phyloP scores from a whole-genome alignment of 768 basidiomycete genomes.

The Agaricus blazei region DNA sequence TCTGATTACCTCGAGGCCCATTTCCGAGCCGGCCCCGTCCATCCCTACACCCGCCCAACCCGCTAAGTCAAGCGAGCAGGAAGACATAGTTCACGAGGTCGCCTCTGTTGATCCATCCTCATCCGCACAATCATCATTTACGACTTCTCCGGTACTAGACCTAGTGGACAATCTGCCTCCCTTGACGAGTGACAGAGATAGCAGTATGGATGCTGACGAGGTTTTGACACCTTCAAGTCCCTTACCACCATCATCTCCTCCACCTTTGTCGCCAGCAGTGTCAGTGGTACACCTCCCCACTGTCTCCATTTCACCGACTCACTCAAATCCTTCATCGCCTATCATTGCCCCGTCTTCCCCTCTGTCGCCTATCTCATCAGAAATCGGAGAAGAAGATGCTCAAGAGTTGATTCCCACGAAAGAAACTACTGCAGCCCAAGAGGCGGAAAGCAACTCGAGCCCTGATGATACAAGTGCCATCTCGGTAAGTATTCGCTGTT shows the following conservation, averaged over 20 bases:
- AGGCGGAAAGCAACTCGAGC: not conserved
- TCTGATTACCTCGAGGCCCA: constrained; percentile 22
- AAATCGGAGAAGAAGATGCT: constrained; percentile 7
- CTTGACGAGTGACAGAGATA: constrained; percentile 26
- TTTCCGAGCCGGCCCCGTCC: constrained; percentile 34
- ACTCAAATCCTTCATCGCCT: constrained; percentile 14
- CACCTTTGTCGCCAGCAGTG: constrained; percentile 36
- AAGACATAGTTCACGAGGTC: constrained; percentile 9
- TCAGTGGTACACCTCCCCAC: constrained; percentile 29
- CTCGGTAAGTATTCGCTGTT: not conserved
- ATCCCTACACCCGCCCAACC: constrained; percentile 10
- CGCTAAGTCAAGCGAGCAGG: constrained; percentile 6
- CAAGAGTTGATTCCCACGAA: not conserved
- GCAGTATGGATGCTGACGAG: constrained; percentile 25
- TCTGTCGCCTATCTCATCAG: constrained; percentile 18
- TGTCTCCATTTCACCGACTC: constrained; percentile 30
- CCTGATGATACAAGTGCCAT: not conserved
- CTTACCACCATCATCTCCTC: constrained; percentile 40
- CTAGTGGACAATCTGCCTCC: constrained; percentile 20
- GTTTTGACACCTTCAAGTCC: constrained; percentile 22
- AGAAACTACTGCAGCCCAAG: not conserved
- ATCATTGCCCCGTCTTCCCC: constrained; percentile 16
- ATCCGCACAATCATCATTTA: not conserved
- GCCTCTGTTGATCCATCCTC: constrained; percentile 12
- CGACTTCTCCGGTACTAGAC: constrained; percentile 10